phyloP scores from a whole-genome alignment of 768 basidiomycete genomes.

The Lactifluus volemus region DNA sequence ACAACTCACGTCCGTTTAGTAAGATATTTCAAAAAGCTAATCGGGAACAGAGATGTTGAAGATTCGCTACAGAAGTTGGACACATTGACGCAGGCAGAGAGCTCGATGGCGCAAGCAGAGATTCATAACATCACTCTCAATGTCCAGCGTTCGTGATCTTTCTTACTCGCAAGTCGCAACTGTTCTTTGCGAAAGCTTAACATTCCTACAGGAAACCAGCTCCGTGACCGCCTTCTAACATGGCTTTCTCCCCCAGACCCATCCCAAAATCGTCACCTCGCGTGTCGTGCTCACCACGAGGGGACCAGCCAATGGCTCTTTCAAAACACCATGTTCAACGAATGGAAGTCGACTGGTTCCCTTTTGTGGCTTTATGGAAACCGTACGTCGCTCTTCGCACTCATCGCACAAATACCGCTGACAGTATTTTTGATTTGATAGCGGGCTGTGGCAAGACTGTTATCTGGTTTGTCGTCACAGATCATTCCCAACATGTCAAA shows the following conservation, averaged over 20 bases:
- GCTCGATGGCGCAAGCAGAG: neutral
- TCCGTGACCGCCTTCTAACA: neutral
- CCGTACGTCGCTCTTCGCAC: neutral
- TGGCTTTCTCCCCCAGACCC: slow-evolving; percentile 28
- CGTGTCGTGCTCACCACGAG: neutral
- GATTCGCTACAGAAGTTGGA: neutral
- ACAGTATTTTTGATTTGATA: neutral
- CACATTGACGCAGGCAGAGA: neutral
- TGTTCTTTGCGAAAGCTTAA: too few species aligned
- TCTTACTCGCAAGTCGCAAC: too few species aligned
- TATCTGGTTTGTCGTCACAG: neutral
- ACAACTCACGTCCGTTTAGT: neutral
- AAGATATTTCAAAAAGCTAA: neutral
- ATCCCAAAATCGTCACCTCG: neutral
- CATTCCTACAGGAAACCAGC: neutral
- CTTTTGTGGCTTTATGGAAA: neutral
- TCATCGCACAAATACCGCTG: neutral
- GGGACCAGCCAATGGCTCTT: neutral
- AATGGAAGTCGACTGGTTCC: neutral
- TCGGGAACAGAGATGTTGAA: neutral
- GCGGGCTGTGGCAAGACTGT: slow-evolving; percentile 1
- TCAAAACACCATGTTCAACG: neutral
- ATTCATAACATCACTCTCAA: neutral
- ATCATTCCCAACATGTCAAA: neutral
- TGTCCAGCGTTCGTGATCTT: neutral